Evolutionary conservation across 192 early-diverging fungal genomes (phyloP).

Genomic region (Coemansia sp.): DNA sequence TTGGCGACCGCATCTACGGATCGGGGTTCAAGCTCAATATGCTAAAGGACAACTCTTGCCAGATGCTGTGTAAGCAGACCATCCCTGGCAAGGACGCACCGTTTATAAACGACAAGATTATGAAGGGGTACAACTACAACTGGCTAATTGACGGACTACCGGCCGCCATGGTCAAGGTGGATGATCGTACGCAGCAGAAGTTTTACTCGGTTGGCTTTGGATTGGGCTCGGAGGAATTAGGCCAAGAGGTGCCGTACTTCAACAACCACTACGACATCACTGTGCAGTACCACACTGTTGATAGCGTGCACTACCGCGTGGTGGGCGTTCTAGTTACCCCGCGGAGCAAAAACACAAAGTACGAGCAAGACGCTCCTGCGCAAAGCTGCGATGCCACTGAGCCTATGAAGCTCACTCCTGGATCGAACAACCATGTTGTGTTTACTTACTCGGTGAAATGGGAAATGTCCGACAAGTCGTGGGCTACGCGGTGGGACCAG

Average conservation of each 20-base stretch:
- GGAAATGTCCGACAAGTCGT: constrained; percentile 65
- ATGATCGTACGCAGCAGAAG: constrained; percentile 56
- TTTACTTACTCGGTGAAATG: constrained; percentile 73
- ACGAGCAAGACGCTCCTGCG: constrained; percentile 24
- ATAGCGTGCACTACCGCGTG: constrained; percentile 71
- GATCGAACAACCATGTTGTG: constrained; percentile 53
- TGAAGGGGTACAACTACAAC: constrained; percentile 77
- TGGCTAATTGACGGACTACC: constrained; percentile 95
- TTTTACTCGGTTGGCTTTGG: constrained; percentile 84
- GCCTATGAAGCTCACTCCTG: constrained; percentile 56
- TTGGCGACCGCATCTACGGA: constrained; percentile 92
- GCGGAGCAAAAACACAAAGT: constrained; percentile 59
- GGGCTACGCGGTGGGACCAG: constrained; percentile 87
- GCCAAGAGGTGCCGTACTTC: constrained; percentile 57
- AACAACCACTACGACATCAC: constrained; percentile 90
- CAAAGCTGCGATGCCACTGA: constrained; percentile 42
- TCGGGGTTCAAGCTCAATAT: constrained; percentile 77
- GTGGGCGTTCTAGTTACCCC: constrained; percentile 87
- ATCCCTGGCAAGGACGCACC: constrained; percentile 74
- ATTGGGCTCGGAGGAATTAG: constrained; percentile 61
- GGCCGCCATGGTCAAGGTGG: constrained; percentile 65
- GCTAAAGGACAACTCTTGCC: constrained; percentile 67
- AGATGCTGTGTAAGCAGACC: constrained; percentile 64
- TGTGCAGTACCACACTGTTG: constrained; percentile 80
- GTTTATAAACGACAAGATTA: constrained; percentile 87